phyloP scores from a whole-genome alignment of 2,329 filamentous ascomycete species.

The Claviceps citrina region DNA sequence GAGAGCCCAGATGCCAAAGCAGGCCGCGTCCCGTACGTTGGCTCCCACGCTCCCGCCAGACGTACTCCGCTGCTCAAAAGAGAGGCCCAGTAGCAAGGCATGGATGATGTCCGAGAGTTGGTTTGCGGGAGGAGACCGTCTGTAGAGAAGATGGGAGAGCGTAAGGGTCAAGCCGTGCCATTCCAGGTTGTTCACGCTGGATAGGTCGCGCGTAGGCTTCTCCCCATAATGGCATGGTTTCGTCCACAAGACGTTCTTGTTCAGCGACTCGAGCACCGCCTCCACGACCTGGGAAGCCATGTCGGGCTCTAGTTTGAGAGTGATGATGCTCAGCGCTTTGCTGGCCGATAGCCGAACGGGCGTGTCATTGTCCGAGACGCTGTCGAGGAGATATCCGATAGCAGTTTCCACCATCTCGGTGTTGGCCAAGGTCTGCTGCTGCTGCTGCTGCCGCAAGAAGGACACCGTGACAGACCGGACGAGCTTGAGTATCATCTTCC shows the following conservation, averaged over 20 bases:
- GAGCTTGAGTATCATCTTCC: constrained; percentile 77
- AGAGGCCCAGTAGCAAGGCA: constrained; percentile 61
- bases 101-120: constrained; percentile 61
- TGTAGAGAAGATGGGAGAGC: constrained; percentile 72
- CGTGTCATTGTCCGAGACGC: constrained; percentile 73
- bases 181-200: constrained; percentile 61
- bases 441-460: constrained; percentile 37
- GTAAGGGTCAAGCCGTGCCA: constrained; percentile 92
- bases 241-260: constrained; percentile 40
- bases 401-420: constrained; percentile 57
- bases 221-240: constrained; percentile 22
- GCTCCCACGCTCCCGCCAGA: constrained; percentile 75
- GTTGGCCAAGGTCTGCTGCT: constrained; percentile 19
- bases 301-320: constrained; percentile 59
- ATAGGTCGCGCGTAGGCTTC: constrained; percentile 41
- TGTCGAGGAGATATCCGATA: constrained; percentile 67
- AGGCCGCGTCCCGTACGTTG: constrained; percentile 87
- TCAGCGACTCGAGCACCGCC: constrained; percentile 59
- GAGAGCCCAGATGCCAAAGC: constrained; percentile 89
- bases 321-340: constrained; percentile 79
- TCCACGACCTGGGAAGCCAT: constrained; percentile 82
- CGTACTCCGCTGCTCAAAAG: constrained; percentile 76
- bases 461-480: constrained; percentile 58
- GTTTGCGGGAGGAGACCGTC: constrained; percentile 57
- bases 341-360: constrained; percentile 81